Percentiles rank a stretch among this genome's conserved stretches.
Evolutionary conservation across 2,329 filamentous ascomycete species (phyloP).

Genomic region (Dothidotthia symphoricarpi): DNA sequence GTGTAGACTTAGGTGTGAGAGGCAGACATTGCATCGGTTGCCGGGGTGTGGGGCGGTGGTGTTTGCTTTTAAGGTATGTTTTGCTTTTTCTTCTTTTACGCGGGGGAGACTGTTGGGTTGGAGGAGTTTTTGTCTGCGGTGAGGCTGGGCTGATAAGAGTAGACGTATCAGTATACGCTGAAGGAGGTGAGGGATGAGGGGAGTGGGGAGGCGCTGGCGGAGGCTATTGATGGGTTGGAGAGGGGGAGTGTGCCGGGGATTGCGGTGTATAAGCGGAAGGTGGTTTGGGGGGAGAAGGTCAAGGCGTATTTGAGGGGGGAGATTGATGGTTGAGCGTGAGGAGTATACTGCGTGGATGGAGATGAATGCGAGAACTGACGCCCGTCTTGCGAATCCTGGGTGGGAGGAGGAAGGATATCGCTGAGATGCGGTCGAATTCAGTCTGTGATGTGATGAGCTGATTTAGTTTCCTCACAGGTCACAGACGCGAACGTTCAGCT

Average conservation of each 20-base stretch:
- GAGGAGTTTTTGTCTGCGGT: too few relatives aligned
- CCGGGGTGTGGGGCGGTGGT: constrained; percentile 55
- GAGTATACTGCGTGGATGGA: too few relatives aligned
- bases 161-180: constrained; percentile 60
- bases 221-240: constrained; percentile 60
- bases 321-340: constrained; percentile 14
- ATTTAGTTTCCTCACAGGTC: too few relatives aligned
- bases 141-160: too few relatives aligned
- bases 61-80: constrained; percentile 55
- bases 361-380: too few relatives aligned
- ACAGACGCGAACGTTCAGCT: too few relatives aligned
- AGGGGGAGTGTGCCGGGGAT: constrained; percentile 59
- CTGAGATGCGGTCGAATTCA: too few relatives aligned
- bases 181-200: constrained; percentile 58
- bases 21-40: constrained; percentile 62
- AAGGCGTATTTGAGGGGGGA: constrained; percentile 49
- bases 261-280: constrained; percentile 57
- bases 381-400: too few relatives aligned
- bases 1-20: constrained; percentile 54
- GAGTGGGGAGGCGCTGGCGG: constrained; percentile 52
- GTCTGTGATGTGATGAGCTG: too few relatives aligned
- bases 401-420: too few relatives aligned
- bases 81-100: background rate
- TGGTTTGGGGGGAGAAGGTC: constrained; percentile 58
- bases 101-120: too few relatives aligned